Evolutionary conservation across 176 grass and related monocot genomes (phyloP).

Genomic region (Elaeis guineensis): DNA sequence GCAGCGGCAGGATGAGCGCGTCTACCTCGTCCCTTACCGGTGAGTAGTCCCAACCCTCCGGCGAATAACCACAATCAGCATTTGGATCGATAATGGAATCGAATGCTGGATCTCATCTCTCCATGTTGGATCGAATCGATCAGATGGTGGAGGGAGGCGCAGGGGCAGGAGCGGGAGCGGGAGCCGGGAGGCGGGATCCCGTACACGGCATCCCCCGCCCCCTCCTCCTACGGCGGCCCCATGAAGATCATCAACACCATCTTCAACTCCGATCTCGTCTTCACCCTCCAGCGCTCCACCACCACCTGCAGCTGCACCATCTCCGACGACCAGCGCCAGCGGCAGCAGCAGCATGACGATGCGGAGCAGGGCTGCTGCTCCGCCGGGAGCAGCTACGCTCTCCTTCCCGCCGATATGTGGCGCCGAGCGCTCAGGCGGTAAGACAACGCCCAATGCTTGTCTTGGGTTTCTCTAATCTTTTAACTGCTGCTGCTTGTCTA

Average conservation of each 20-base stretch:
- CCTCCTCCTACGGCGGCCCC: conserved; percentile 12
- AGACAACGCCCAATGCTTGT: background rate
- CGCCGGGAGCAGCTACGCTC: conserved; percentile 45
- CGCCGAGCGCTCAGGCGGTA: conserved; percentile 41
- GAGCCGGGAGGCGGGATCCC: conserved; percentile 33
- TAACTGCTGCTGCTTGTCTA: too few relatives aligned
- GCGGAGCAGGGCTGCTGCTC: too few relatives aligned
- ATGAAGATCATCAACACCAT: too few relatives aligned
- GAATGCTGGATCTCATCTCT: background rate
- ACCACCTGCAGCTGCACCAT: too few relatives aligned
- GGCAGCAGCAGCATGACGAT: too few relatives aligned
- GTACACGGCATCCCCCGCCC: conserved; percentile 23
- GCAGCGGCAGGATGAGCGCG: conserved; percentile 27
- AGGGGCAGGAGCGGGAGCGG: conserved; percentile 20
- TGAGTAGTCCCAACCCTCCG: background rate
- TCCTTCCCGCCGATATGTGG: conserved; percentile 50
- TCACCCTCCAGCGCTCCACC: conserved; percentile 42
- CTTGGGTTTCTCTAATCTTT: too few relatives aligned
- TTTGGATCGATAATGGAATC: background rate
- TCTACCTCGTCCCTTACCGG: conserved; percentile 69
- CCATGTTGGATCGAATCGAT: background rate
- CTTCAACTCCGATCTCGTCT: conserved; percentile 50
- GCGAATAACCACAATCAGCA: too few relatives aligned
- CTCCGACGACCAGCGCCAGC: too few relatives aligned
- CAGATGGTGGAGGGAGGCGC: conserved; percentile 73